Evolutionary conservation across 2,329 filamentous ascomycete genomes (phyloP).

Genomic region (Dryadomyces quercivorus): DNA sequence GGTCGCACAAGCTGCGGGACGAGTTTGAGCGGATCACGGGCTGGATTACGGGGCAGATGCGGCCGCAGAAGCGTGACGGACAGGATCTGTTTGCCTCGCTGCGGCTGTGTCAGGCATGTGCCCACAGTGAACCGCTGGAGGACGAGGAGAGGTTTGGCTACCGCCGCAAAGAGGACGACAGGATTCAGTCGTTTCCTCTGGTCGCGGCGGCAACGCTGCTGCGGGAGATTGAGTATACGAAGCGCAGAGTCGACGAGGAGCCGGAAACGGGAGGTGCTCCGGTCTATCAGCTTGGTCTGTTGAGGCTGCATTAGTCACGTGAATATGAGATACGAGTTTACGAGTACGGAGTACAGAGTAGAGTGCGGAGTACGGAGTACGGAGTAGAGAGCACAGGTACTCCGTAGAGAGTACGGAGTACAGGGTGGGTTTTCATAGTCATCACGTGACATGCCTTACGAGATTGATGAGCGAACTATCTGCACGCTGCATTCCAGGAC

Average conservation of each 20-base stretch:
- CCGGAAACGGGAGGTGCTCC: not conserved
- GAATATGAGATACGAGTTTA: no score
- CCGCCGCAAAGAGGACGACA: constrained; percentile 1
- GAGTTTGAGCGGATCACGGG: constrained; percentile 34
- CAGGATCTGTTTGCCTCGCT: constrained; percentile 10
- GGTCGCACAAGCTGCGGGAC: constrained; percentile 37
- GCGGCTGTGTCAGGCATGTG: constrained; percentile 20
- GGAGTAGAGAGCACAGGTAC: no score
- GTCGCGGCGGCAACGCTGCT: constrained; percentile 19
- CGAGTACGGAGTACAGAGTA: no score
- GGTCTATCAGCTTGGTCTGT: not conserved
- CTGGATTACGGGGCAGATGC: constrained; percentile 20
- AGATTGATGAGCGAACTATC: no score
- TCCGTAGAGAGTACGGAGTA: not conserved
- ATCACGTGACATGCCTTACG: no score
- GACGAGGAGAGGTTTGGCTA: not conserved
- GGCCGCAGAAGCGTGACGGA: constrained; percentile 3
- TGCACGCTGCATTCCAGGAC: no score
- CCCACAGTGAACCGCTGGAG: constrained; percentile 4
- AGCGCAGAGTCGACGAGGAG: not conserved
- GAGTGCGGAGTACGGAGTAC: no score
- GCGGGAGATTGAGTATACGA: constrained; percentile 13
- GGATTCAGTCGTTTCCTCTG: constrained; percentile 19
- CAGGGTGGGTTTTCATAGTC: no score
- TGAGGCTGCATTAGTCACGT: not conserved